A percentile compares a stretch with the other conserved stretches of the same genome.
Evolutionary conservation across 768 basidiomycete genomes (phyloP).

Genomic region (Boletellus ananiceps): DNA sequence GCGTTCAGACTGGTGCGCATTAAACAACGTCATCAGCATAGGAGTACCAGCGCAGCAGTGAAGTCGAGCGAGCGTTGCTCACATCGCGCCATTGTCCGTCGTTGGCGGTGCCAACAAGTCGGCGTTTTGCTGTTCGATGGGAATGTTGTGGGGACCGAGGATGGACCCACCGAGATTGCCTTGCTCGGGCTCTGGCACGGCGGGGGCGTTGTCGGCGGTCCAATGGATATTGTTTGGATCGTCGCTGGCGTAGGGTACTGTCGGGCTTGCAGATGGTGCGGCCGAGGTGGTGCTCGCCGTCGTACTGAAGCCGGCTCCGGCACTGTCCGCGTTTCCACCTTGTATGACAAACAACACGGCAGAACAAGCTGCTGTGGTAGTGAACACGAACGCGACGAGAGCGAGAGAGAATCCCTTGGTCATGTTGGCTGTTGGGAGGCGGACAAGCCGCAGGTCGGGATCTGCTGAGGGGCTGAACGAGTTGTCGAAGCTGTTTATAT

Average conservation of each 20-base stretch:
- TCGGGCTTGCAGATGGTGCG: slow-evolving; percentile 32
- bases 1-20: slow-evolving; percentile 33
- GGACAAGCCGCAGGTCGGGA: no score
- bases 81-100: slow-evolving; percentile 54
- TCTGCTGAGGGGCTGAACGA: no score
- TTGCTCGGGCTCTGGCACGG: slow-evolving; percentile 38
- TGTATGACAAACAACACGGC: not conserved
- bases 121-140: slow-evolving; percentile 50
- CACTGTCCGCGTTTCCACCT: no score
- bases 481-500: not conserved
- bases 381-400: slow-evolving; percentile 4
- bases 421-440: slow-evolving; percentile 2
- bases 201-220: slow-evolving; percentile 22
- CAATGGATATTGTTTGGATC: slow-evolving; percentile 42
- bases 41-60: not conserved
- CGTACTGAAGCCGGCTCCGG: no score
- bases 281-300: slow-evolving; percentile 13
- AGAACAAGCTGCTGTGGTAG: not conserved
- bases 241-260: slow-evolving; percentile 37
- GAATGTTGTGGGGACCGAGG: slow-evolving; percentile 52
- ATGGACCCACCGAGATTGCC: slow-evolving; percentile 41
- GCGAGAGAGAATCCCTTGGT: not conserved
- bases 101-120: slow-evolving; percentile 55
- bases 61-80: slow-evolving; percentile 7
- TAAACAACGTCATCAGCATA: not conserved